These are phyloP conservation scores for Aspergillus amoenus DNA, from an alignment of 2,329 filamentous ascomycete genomes.

Conservation along the genomic window DNA sequence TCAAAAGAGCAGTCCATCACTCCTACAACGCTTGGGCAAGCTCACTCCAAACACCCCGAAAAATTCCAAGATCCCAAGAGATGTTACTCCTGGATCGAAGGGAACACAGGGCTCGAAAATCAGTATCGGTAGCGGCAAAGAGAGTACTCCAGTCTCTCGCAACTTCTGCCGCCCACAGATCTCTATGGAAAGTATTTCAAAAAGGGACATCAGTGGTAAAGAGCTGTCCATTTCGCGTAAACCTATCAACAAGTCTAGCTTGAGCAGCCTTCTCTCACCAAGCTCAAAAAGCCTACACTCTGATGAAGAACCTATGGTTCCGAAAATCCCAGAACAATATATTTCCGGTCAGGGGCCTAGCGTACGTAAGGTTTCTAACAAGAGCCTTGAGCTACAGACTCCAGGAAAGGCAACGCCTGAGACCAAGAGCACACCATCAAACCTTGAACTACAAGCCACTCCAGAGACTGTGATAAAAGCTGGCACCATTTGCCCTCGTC, in stretches of 20 bases:
- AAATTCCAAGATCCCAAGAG: not conserved
- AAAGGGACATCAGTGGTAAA: slow-evolving; percentile 12
- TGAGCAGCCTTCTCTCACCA: slow-evolving; percentile 5
- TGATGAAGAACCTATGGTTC: slow-evolving; percentile 9
- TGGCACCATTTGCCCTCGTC: slow-evolving; percentile 5
- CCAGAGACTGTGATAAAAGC: not conserved
- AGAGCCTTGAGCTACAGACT: not conserved
- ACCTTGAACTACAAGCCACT: not conserved
- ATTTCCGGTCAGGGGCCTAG: not conserved
- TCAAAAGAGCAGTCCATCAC: not conserved
- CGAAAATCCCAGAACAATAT: slow-evolving; percentile 12
- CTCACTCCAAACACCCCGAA: not conserved
- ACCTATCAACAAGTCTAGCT: slow-evolving; percentile 6
- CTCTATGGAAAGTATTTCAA: slow-evolving; percentile 11
- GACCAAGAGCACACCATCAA: not conserved
- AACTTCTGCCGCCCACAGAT: slow-evolving; percentile 16
- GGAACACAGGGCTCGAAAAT: not conserved
- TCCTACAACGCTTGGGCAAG: slow-evolving; percentile 1
- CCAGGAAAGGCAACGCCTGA: slow-evolving; percentile 2
- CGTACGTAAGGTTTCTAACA: not conserved
- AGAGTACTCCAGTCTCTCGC: not conserved
- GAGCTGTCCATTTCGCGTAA: slow-evolving; percentile 16
- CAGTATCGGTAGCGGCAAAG: not conserved
- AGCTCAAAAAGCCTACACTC: not conserved
- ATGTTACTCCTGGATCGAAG: not conserved